Conservation (phyloP, 2,329 filamentous ascomycete genomes). For the Cladorrhinum sp. region DNA sequence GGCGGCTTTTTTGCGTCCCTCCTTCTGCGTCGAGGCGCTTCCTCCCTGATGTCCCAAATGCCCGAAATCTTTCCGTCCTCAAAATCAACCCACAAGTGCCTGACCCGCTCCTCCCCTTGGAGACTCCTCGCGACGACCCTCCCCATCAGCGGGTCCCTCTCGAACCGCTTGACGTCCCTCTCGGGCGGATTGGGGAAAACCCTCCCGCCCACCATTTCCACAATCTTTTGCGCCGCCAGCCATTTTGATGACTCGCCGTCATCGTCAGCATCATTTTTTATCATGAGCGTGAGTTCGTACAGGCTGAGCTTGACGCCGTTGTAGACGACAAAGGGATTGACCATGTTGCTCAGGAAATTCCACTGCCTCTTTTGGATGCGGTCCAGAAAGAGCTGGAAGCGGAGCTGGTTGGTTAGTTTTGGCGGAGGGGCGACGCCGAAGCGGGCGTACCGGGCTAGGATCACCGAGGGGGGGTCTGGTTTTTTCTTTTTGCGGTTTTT, state of each 20-base stretch:
- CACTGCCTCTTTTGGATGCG: conserved; percentile 22
- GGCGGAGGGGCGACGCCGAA: conserved; percentile 10
- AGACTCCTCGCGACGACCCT: conserved; percentile 17
- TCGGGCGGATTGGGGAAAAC: not conserved
- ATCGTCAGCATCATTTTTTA: conserved; percentile 21
- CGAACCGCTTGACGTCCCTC: not conserved
- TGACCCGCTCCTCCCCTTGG: conserved; percentile 3
- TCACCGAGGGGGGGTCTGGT: not conserved
- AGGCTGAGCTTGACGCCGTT: conserved; percentile 17
- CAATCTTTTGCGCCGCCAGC: conserved; percentile 7
- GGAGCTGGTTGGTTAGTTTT: conserved; percentile 14
- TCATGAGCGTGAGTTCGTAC: conserved; percentile 15
- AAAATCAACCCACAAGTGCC: conserved; percentile 22
- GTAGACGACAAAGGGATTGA: conserved; percentile 13
- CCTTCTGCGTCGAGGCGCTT: not conserved
- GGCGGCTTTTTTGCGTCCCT: not conserved
- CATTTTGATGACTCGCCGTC: too few species aligned
- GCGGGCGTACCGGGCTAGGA: conserved; percentile 7
- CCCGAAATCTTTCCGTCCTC: conserved; percentile 14
- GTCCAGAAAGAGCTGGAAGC: conserved; percentile 20
- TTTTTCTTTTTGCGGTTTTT: not conserved
- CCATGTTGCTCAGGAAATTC: conserved; percentile 10
- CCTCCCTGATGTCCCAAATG: conserved; percentile 15
- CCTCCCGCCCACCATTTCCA: conserved; percentile 16
- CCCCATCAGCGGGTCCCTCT: conserved; percentile 12